phyloP scores from a whole-genome alignment of 2,329 filamentous ascomycete genomes.

The Alternaria triticina region DNA sequence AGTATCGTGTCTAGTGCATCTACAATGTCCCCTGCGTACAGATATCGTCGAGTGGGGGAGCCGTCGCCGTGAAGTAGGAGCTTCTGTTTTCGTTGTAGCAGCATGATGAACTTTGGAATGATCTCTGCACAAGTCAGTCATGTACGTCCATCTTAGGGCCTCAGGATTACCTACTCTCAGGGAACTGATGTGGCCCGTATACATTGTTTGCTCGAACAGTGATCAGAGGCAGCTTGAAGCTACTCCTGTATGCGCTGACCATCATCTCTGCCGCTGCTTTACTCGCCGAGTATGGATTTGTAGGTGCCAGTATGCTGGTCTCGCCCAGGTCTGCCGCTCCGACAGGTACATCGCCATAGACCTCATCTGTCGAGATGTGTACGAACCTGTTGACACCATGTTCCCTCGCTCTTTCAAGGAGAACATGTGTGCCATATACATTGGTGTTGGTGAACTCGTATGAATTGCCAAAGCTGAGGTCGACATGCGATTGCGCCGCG shows the following conservation, averaged over 20 bases:
- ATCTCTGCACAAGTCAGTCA: constrained; percentile 71
- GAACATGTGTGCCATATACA: constrained; percentile 82
- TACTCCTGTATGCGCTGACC: constrained; percentile 85
- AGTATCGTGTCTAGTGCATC: constrained; percentile 86
- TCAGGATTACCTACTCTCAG: too few species aligned
- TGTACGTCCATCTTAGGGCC: too few species aligned
- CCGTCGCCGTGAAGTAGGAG: constrained; percentile 80
- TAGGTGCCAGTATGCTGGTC: constrained; percentile 76
- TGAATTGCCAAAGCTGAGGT: constrained; percentile 81
- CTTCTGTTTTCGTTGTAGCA: constrained; percentile 70
- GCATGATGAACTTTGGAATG: constrained; percentile 80
- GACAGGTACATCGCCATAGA: constrained; percentile 79
- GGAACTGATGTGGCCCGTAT: constrained; percentile 83
- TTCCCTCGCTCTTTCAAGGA: constrained; percentile 78
- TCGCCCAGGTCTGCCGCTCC: constrained; percentile 75
- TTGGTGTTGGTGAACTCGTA: constrained; percentile 83
- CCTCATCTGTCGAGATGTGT: constrained; percentile 84
- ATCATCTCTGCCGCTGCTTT: constrained; percentile 86
- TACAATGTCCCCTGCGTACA: constrained; percentile 79
- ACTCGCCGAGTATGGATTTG: constrained; percentile 81
- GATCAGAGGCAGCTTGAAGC: constrained; percentile 79
- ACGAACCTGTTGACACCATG: constrained; percentile 75
- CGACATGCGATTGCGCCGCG: constrained; percentile 84
- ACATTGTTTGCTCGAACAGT: constrained; percentile 86
- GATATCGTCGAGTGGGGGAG: constrained; percentile 74